Evolutionary conservation across 805 yeast species (phyloP), one percentile per base, ranked within the genome.

Genomic region (Jamesozyma lodderae): DNA sequence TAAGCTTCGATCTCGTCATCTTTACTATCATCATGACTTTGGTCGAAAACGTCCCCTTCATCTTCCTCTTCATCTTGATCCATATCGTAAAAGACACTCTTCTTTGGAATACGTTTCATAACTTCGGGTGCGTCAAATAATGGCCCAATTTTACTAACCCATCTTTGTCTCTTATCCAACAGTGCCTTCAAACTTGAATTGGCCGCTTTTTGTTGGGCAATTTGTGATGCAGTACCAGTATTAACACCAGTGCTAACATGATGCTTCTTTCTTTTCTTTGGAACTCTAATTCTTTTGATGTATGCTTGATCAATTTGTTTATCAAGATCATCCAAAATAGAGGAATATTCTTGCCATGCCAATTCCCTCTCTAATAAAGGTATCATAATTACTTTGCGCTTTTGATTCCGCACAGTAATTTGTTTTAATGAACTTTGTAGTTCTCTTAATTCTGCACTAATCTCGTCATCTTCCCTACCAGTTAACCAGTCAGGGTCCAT

Each of bases 221-320:
- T 60, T 42, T 63, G 69, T 5, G 62, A 53, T 14, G 66, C 60
- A 27, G 57, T 37, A 21, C 51, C 42, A 4, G 52, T 50, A 29
- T 55, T 59, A 15, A 33, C 23, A 5, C 26, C 15, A 11, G 27
- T 23, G n/a, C 19, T 15, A 8, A 33, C 30, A 26, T 50, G 53
- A 32, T 53, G 53, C 45, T 65, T 64, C 53, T 67, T 67, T 41
- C 64, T 66, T 40, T 59, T 63, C 45, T 66, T 81, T 40, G 86
- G 79, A 6, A 78, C 85, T 49, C 87, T 77, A 40, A 82, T 72
- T 42, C 96, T 69, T 59, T 87, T 82, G 45, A 82, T 64, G 56
- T 88, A 92, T 16, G 94, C 88, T 59, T 85, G 96, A 57, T 92
- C 98, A 26, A 92, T 88, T 62, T 92, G 99, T 58, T 90, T 92